phyloP scores from a whole-genome alignment of 2,329 filamentous ascomycete genomes.

The Phialophora expanda region DNA sequence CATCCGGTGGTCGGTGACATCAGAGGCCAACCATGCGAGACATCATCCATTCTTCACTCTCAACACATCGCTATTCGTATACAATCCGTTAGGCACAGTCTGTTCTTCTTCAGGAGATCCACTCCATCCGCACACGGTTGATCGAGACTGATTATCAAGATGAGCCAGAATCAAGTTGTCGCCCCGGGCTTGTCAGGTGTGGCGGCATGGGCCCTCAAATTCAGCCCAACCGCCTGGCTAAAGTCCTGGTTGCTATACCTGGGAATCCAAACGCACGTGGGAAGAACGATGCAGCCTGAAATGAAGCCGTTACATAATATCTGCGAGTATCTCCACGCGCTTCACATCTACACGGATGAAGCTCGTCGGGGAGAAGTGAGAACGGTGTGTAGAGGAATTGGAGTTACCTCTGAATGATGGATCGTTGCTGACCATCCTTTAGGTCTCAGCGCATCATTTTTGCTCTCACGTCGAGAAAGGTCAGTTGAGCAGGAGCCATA shows the following conservation, averaged over 20 bases:
- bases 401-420: not conserved
- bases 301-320: slow-evolving; percentile 75
- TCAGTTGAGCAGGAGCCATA: slow-evolving; percentile 36
- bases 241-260: slow-evolving; percentile 40
- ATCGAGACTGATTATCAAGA: slow-evolving; percentile 2
- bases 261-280: slow-evolving; percentile 37
- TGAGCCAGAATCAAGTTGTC: slow-evolving; percentile 22
- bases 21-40: slow-evolving; percentile 10
- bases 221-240: slow-evolving; percentile 37
- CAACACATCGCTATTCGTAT: not conserved
- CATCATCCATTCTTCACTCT: not conserved
- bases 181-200: slow-evolving; percentile 28
- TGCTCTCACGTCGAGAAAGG: slow-evolving; percentile 75
- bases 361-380: slow-evolving; percentile 56
- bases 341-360: slow-evolving; percentile 80
- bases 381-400: slow-evolving; percentile 44
- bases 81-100: not conserved
- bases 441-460: slow-evolving; percentile 80
- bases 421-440: not conserved
- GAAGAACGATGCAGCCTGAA: slow-evolving; percentile 43
- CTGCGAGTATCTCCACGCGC: slow-evolving; percentile 85
- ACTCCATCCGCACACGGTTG: not conserved
- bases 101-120: not conserved
- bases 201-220: slow-evolving; percentile 34
- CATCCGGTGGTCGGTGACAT: slow-evolving; percentile 16